Evolutionary conservation across 2,329 filamentous ascomycete genomes (phyloP).

Genomic region (Talaromyces amestolkiae): DNA sequence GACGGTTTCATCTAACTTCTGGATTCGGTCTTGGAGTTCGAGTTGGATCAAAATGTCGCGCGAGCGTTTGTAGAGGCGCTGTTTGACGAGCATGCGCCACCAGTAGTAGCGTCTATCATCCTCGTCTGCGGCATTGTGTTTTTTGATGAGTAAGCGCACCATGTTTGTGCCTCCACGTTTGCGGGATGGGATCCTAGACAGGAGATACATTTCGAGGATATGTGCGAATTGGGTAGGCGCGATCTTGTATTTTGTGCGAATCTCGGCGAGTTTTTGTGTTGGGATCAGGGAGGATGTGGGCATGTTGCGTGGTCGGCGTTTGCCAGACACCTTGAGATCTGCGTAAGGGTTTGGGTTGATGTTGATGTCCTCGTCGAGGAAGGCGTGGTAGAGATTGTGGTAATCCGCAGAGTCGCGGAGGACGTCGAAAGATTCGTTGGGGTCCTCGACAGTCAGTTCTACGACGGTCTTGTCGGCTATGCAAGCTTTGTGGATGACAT

Average conservation of each 20-base stretch:
- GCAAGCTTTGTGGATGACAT: constrained; percentile 70
- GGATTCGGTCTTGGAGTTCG: constrained; percentile 55
- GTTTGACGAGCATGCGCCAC: constrained; percentile 63
- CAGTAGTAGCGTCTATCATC: constrained; percentile 63
- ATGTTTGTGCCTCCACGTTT: constrained; percentile 52
- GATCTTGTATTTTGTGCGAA: constrained; percentile 57
- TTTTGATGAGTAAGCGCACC: constrained; percentile 50
- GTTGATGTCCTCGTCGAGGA: constrained; percentile 48
- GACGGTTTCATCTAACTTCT: constrained; percentile 60
- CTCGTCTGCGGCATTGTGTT: constrained; percentile 48
- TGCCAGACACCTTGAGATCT: constrained; percentile 27
- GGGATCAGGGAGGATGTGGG: constrained; percentile 57
- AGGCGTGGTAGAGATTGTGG: constrained; percentile 53
- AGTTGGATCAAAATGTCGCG: constrained; percentile 59
- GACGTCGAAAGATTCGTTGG: constrained; percentile 68
- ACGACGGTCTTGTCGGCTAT: constrained; percentile 65
- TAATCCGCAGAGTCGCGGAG: constrained; percentile 64
- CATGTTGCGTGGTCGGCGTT: constrained; percentile 39
- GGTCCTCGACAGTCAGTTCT: constrained; percentile 92
- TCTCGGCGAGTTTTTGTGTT: constrained; percentile 46
- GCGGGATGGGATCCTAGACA: constrained; percentile 53
- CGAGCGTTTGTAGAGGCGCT: constrained; percentile 61
- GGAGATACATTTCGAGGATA: constrained; percentile 61
- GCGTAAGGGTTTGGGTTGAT: constrained; percentile 47
- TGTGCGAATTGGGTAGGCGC: constrained; percentile 61